Percentiles rank a stretch among this genome's conserved stretches.
phyloP scores from a whole-genome alignment of 805 yeast species.

The Saccharomycopsis lassenensis region DNA sequence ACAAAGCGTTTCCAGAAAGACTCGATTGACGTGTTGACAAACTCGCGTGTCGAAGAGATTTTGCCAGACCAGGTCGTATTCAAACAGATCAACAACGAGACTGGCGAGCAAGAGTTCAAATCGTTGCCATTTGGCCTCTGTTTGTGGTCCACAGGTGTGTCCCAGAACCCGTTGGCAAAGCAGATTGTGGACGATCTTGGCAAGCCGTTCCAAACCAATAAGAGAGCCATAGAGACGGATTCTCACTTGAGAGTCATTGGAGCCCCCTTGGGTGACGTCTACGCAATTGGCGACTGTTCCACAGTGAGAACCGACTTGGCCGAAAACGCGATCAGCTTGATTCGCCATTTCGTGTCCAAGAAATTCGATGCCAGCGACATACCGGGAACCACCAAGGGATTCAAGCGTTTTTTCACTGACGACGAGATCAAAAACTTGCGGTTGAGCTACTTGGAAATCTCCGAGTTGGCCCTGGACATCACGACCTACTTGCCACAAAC shows the following conservation, averaged over 20 bases:
- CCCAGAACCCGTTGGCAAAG: slow-evolving; percentile 51
- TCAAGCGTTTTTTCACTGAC: slow-evolving; percentile 30
- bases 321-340: slow-evolving; percentile 40
- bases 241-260: slow-evolving; percentile 62
- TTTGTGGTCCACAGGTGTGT: slow-evolving; percentile 70
- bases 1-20: slow-evolving; percentile 53
- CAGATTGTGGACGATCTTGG: slow-evolving; percentile 39
- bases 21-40: slow-evolving; percentile 49
- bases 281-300: slow-evolving; percentile 65
- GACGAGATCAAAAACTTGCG: slow-evolving; percentile 40
- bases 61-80: slow-evolving; percentile 47
- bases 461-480: slow-evolving; percentile 36
- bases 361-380: slow-evolving; percentile 27
- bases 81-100: slow-evolving; percentile 34
- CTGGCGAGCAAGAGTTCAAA: slow-evolving; percentile 31
- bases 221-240: slow-evolving; percentile 67
- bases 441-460: slow-evolving; percentile 37
- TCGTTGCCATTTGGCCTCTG: slow-evolving; percentile 58
- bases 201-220: slow-evolving; percentile 40
- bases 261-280: slow-evolving; percentile 55
- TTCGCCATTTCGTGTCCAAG: slow-evolving; percentile 33
- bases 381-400: slow-evolving; percentile 19
- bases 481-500: slow-evolving; percentile 46
- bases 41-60: slow-evolving; percentile 52
- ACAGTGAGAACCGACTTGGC: slow-evolving; percentile 53